A percentile compares a stretch with the other conserved stretches of the same genome.
These are phyloP conservation scores for Begonia peltatifolia DNA, from an alignment of 306 rosid genomes.

Conservation along the genomic window DNA sequence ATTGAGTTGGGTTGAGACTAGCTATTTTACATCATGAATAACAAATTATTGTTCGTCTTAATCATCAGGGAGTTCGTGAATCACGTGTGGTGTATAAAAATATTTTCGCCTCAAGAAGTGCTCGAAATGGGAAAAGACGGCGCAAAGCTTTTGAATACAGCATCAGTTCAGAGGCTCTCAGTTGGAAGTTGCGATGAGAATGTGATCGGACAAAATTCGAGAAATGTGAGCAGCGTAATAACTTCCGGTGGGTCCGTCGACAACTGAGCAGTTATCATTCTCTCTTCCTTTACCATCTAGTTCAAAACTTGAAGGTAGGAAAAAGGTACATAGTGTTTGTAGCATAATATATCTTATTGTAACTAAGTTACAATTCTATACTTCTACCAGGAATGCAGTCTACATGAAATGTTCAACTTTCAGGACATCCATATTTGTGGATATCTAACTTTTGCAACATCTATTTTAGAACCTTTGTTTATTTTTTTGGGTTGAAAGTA, in stretches of 20 bases:
- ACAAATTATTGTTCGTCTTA: no score
- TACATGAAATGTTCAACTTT: no score
- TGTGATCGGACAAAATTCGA: conserved; percentile 64
- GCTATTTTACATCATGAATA: no score
- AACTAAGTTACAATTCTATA: no score
- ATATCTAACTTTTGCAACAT: no score
- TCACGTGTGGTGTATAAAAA: conserved; percentile 89
- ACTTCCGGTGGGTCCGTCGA: conserved; percentile 79
- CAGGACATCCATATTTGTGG: no score
- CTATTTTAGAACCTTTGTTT: no score
- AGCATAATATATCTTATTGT: no score
- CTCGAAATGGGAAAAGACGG: conserved; percentile 82
- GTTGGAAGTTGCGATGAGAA: conserved; percentile 53
- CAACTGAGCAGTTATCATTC: conserved; percentile 34
- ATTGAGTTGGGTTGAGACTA: no score
- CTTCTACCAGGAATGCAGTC: no score
- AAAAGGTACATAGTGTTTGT: not conserved
- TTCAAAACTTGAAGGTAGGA: conserved; percentile 16
- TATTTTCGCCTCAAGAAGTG: conserved; percentile 92
- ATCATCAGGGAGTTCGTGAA: conserved; percentile 82
- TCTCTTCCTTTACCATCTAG: conserved; percentile 29
- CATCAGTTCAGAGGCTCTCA: conserved; percentile 71
- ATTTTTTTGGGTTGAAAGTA: no score
- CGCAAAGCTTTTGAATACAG: conserved; percentile 54
- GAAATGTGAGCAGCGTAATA: conserved; percentile 55